Percentiles rank a stretch among this genome's conserved stretches.
Conservation (phyloP, 2,329 filamentous ascomycete genomes). For the Nemania bipapillata region DNA sequence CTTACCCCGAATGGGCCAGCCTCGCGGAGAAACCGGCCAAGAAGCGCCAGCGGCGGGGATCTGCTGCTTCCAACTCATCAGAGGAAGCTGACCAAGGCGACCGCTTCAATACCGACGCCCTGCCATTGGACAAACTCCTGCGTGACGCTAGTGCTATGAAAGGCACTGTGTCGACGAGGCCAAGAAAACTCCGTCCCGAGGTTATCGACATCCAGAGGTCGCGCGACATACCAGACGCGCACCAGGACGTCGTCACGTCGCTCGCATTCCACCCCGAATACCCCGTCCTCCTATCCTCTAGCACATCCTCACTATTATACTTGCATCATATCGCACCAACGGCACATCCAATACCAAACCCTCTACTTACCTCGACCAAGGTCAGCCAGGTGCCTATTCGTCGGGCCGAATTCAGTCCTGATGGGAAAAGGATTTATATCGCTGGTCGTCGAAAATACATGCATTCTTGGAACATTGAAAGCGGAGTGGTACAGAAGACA, state of each 20-base stretch:
- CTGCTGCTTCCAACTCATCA: slow-evolving; percentile 57
- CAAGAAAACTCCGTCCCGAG: slow-evolving; percentile 82
- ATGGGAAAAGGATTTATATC: slow-evolving; percentile 84
- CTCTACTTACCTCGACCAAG: slow-evolving; percentile 88
- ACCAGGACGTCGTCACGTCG: slow-evolving; percentile 83
- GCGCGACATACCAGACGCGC: slow-evolving; percentile 82
- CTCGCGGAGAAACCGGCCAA: slow-evolving; percentile 61
- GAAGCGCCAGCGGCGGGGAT: slow-evolving; percentile 64
- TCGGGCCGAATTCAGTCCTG: slow-evolving; percentile 79
- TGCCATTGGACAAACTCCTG: slow-evolving; percentile 82
- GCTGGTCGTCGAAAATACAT: slow-evolving; percentile 90
- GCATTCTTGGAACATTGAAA: slow-evolving; percentile 89
- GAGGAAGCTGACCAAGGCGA: slow-evolving; percentile 53
- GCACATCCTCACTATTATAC: slow-evolving; percentile 83
- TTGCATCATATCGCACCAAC: slow-evolving; percentile 87
- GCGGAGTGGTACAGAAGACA: slow-evolving; percentile 84
- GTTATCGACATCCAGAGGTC: slow-evolving; percentile 89
- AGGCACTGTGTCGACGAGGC: slow-evolving; percentile 63
- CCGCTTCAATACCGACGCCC: slow-evolving; percentile 70
- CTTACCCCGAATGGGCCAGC: slow-evolving; percentile 69
- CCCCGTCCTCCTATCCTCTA: slow-evolving; percentile 89
- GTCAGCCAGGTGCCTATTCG: slow-evolving; percentile 84
- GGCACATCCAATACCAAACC: slow-evolving; percentile 81
- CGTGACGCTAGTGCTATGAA: slow-evolving; percentile 77
- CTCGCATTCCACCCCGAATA: slow-evolving; percentile 90